Percentiles rank a stretch among this genome's conserved stretches.
These are phyloP conservation scores for Hordeum pubiflorum DNA, from an alignment of 202 grass and related monocot genomes.

Conservation along the genomic window DNA sequence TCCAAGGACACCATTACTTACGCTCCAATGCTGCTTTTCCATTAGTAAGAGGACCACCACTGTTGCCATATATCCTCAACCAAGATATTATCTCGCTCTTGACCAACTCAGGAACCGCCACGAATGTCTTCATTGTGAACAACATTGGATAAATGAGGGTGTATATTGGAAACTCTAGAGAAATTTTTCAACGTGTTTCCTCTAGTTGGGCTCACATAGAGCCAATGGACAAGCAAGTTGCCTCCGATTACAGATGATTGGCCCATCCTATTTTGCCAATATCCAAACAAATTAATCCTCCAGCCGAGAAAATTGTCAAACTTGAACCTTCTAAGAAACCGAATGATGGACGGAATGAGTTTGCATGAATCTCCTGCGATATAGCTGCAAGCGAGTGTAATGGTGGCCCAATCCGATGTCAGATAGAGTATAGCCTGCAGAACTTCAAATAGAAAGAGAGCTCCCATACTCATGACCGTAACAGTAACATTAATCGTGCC, in stretches of 20 bases:
- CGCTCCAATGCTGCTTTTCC: background rate
- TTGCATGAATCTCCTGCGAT: fast-evolving
- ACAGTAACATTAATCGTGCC: background rate
- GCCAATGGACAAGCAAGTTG: background rate
- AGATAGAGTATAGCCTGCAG: background rate
- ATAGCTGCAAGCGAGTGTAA: background rate
- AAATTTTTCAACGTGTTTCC: too few species aligned
- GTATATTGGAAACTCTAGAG: too few species aligned
- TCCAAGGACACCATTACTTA: background rate
- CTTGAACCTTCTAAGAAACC: background rate
- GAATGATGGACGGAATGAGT: background rate
- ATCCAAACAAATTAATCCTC: background rate
- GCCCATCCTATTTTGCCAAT: background rate
- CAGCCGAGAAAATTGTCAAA: too few species aligned
- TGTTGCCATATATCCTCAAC: background rate
- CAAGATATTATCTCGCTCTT: background rate
- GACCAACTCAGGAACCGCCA: background rate
- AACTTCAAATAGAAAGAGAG: background rate
- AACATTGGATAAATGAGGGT: background rate
- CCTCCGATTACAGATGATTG: background rate
- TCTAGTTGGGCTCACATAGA: background rate
- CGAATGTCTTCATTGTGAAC: background rate
- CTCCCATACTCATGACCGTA: background rate
- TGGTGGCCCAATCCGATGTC: background rate
- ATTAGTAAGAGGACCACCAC: background rate